Conservation (phyloP, 257 asterid genomes). For the Coffea canephora region DNA sequence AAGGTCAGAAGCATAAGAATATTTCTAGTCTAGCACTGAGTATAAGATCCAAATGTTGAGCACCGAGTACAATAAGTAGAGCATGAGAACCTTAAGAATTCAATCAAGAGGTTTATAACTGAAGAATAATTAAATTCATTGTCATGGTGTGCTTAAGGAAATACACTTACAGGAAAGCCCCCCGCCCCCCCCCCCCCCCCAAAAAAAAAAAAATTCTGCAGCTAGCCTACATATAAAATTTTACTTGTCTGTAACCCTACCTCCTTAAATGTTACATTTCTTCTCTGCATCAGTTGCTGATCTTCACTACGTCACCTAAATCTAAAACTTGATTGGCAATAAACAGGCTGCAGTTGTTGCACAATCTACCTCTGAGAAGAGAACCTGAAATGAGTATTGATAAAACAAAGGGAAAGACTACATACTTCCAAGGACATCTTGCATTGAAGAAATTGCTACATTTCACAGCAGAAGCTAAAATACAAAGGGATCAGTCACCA, state of each 20-base stretch:
- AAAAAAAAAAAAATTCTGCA: conserved; percentile 4
- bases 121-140: conserved; percentile 5
- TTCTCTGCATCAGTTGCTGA: conserved; percentile 15
- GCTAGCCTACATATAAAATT: conserved; percentile 2
- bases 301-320: conserved; percentile 20
- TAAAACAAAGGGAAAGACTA: conserved; percentile 25
- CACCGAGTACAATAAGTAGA: background rate
- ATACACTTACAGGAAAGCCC: conserved; percentile 1
- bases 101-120: background rate
- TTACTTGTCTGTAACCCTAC: conserved; percentile 15
- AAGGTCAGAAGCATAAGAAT: background rate
- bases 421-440: conserved; percentile 27
- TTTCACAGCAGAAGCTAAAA: conserved; percentile 30
- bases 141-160: background rate
- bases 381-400: conserved; percentile 22
- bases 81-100: too few species aligned
- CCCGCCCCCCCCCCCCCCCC: background rate
- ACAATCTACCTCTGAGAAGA: conserved; percentile 16
- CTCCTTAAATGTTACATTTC: conserved; percentile 12
- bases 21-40: background rate
- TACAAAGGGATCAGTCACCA: conserved; percentile 19
- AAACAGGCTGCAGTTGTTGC: conserved; percentile 22
- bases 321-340: conserved; percentile 12
- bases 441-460: conserved; percentile 27
- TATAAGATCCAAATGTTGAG: background rate